These are phyloP conservation scores for Aspergillus sp. DNA, from an alignment of 2,329 filamentous ascomycete genomes.

Conservation along the genomic window DNA sequence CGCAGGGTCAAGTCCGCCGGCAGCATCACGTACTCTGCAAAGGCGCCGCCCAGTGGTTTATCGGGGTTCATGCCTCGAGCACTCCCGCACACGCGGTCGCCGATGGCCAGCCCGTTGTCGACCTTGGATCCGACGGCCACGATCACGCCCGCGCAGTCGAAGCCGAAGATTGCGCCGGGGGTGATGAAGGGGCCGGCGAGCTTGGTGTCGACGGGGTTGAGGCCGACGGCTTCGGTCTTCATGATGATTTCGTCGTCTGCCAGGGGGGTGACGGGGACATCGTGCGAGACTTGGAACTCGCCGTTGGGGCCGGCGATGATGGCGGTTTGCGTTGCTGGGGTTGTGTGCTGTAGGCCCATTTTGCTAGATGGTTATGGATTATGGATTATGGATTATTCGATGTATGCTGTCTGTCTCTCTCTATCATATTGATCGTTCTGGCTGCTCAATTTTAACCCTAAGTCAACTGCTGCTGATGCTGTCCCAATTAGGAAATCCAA, in stretches of 20 bases:
- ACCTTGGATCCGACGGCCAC: background rate
- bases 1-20: background rate
- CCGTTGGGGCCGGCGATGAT: background rate
- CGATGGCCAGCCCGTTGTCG: background rate
- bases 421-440: no score
- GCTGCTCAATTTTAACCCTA: no score
- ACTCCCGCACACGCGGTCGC: background rate
- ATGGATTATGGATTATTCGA: background rate
- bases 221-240: background rate
- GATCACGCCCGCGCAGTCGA: conserved; percentile 1
- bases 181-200: background rate
- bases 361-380: no score
- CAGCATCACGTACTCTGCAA: background rate
- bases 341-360: background rate
- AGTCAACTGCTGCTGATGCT: background rate
- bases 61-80: background rate
- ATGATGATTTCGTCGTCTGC: conserved; percentile 3
- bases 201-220: conserved; percentile 2
- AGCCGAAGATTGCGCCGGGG: conserved; percentile 4
- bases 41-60: background rate
- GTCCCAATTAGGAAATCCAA: background rate
- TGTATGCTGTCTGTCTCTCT: no score
- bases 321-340: background rate
- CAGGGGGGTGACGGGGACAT: background rate
- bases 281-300: background rate